Base-by-base conservation (phyloP, 2,329 filamentous ascomycete genomes). In the Geoglossum cookeanum region DNA sequence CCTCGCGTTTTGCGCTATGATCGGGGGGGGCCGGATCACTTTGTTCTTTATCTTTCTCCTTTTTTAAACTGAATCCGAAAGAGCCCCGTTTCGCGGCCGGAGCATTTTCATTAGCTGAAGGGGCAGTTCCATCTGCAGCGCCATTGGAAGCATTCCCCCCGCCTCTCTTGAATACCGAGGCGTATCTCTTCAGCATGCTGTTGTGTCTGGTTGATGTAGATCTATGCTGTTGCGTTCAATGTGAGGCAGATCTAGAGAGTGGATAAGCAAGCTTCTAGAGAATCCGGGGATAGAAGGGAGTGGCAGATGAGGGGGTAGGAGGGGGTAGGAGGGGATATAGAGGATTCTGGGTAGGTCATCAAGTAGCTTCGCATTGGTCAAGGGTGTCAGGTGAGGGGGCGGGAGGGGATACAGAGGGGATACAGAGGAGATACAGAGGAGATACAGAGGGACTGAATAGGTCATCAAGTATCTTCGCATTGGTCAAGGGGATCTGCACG, bases 101-200 rank as follows among this genome's bases (percentile, higher is more conserved):
- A 2, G 57, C 58, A 33, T 60, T 59, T 22, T 51, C 48, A 32
- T 51, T 32, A 29, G 27, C 11, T 13, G 27, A 30, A 32, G 48
- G 48, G 15, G 48, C 27, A n/a, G 60, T 57, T 15, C 59, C 60
- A n/a, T 61, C 59, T 6, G 47, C 45, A 37, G 27, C n/a, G 27
- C 49, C 39, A 55, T 58, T 32, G 9, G 44, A 48, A 48, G 32
- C 48, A 17, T 60, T 57, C 57, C 68, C 66, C 59, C 68, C 68
- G 39, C 63, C 61, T 63, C 66, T 68, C 60, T 67, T 71, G 61
- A 71, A 71, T 5, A 64, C 66, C 13, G 68, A 66, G 39, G 70
- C 71, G 57, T 71, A 63, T 61, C 68, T 67, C 58, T 68, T 68
- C 61, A 71, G 66, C 68, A 70, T 71, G 51, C 63, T 22, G 48